Evolutionary conservation across 1,139 yeast genomes (phyloP).

Genomic region (Hansenula lynferdii): DNA sequence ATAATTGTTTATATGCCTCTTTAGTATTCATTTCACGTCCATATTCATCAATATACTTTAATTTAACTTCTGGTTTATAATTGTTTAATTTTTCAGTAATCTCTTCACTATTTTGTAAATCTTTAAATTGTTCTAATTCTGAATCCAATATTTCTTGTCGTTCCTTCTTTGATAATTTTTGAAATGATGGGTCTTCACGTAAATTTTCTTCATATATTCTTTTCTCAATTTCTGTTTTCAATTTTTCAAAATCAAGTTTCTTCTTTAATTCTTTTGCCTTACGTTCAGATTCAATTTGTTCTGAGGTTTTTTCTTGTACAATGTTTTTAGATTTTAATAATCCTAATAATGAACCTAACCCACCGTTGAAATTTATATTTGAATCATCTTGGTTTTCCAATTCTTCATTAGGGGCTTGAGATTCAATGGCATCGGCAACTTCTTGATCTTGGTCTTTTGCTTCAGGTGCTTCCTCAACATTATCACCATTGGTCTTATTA

Average conservation of each 20-base stretch:
- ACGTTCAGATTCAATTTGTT: conserved; percentile 17
- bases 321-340: conserved; percentile 46
- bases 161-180: conserved; percentile 28
- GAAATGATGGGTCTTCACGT: conserved; percentile 6
- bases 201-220: conserved; percentile 26
- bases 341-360: conserved; percentile 54
- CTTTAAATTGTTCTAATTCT: conserved; percentile 33
- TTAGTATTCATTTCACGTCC: conserved; percentile 65
- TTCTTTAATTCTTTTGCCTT: conserved; percentile 26
- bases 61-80: conserved; percentile 61
- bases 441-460: too few relatives aligned
- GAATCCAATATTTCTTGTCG: conserved; percentile 33
- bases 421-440: too few relatives aligned
- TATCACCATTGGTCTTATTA: too few relatives aligned
- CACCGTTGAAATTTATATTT: conserved; percentile 37
- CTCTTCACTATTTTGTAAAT: conserved; percentile 25
- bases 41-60: conserved; percentile 64
- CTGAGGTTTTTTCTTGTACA: conserved; percentile 23
- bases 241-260: conserved; percentile 16
- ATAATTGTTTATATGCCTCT: conserved; percentile 80
- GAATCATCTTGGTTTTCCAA: conserved; percentile 1
- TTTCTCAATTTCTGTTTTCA: conserved; percentile 18
- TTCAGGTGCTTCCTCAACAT: too few relatives aligned
- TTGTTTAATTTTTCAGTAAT: conserved; percentile 31
- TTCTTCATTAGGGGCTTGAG: conserved; percentile 4